phyloP scores from a whole-genome alignment of 2,329 filamentous ascomycete genomes.

The Colletotrichum melonis region DNA sequence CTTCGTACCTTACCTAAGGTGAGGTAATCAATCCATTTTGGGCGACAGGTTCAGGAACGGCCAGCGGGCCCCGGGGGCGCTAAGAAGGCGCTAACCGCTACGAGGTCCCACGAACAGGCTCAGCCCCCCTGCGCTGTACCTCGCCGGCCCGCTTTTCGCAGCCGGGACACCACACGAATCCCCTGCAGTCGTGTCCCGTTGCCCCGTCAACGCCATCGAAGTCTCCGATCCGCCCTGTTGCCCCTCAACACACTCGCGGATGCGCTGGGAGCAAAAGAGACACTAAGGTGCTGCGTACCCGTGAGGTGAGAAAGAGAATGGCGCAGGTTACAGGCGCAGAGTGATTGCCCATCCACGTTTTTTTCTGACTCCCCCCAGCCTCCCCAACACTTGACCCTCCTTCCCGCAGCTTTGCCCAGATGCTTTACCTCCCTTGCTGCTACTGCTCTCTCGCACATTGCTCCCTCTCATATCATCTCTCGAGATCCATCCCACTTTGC shows the following conservation, averaged over 20 bases:
- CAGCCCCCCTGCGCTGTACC: neutral
- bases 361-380: neutral
- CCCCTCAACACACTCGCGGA: conserved; percentile 35
- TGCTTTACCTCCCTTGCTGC: neutral
- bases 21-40: neutral
- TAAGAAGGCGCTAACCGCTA: conserved; percentile 4
- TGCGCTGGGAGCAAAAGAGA: conserved; percentile 13
- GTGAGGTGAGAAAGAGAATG: neutral
- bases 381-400: conserved; percentile 4
- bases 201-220: conserved; percentile 22
- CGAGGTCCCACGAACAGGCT: conserved; percentile 8
- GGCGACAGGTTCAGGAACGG: conserved; percentile 7
- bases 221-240: conserved; percentile 34
- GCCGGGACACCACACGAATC: conserved; percentile 10
- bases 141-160: neutral
- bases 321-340: neutral
- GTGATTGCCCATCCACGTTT: neutral
- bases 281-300: too few species aligned
- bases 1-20: too few species aligned
- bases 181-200: conserved; percentile 9
- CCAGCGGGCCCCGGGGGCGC: neutral
- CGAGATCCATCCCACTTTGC: conserved; percentile 19
- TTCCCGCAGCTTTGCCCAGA: neutral
- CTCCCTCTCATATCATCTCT: neutral
- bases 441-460: neutral